Base-by-base conservation (phyloP, 2,329 filamentous ascomycete genomes). In the Monascus ruber region DNA sequence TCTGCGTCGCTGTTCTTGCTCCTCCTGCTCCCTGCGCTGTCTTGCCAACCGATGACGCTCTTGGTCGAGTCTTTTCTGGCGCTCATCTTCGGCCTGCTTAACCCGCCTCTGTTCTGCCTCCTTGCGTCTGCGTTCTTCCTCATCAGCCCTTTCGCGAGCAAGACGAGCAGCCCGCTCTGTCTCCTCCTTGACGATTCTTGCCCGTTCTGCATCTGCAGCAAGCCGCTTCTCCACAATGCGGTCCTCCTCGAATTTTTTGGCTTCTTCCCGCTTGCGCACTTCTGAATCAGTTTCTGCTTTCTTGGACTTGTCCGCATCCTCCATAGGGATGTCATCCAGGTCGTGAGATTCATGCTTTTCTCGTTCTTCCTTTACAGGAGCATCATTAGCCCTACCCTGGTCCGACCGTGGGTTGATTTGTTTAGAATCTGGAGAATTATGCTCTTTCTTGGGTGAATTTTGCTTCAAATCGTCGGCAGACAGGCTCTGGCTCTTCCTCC, bases 21-120 rank as follows among this genome's bases (percentile, higher is more conserved):
- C 67, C 45, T 66, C 60, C 38, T 63, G 62, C 34, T 68, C 64
- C 34, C 58, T 62, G 24, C 64, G 63, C 35, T 64, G 44, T 51
- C 66, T 65, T 35, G 64, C 61, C 32, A 65, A 56, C 17, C 65
- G 63, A 35, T 59, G 46, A 33, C 61, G 54, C 51, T 68, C 61
- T 49, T 64, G 59, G 43, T 68, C 65, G 24, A 63, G 45, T 6
- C 57, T 57, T 46, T 63, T 65, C 42, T 62, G 60, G 5, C 58
- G 64, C 40, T 70, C 67, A 39, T 69, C 67, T 44, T 70, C 67
- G 26, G 63, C 66, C 49, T 66, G 62, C 43, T 62, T 63, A 34
- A 58, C 49, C 33, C 62, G 64, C 36, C 62, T 56, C 41, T 66
- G 61, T 42, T 66, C 63, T 37, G 63, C 59, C 43, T 63, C 62